Base-by-base conservation (phyloP, 2,329 filamentous ascomycete genomes). In the Pezicula neosporulosa region DNA sequence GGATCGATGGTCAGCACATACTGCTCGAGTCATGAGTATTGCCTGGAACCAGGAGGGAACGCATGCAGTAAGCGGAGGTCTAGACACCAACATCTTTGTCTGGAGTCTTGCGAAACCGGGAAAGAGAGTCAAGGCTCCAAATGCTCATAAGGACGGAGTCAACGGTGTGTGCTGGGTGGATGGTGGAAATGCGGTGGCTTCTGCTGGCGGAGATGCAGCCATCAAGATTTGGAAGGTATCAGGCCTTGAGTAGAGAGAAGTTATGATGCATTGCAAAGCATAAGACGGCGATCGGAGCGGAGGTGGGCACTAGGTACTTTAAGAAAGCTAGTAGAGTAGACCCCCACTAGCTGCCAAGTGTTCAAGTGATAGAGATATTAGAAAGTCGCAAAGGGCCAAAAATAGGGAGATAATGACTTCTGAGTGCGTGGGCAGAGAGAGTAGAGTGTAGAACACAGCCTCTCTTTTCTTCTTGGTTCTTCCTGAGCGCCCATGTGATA, bases 141-240 rank as follows among this genome's bases (percentile, higher is more conserved):
- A 96, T 65, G 91, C 93, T 46, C 94, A 99, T 73, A 97, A 97
- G 73, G 94, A 97, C 65, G 94, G 94, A 9, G 91, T 97, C 16
- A 90, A 87, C 60, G 93, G 89, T 15, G 87, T 97, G 15, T 80
- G 80, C 12, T 99, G 93, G 91, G 77, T 89, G 13, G 79, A 78
- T 27, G 82, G 80, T 8, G 76, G 77, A 52, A 70, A 70, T 16
- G 89, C 81, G 71, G 77, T 97, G 46, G 84, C 89, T 9, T 95
- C 87, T 60, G 83, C 83, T 4, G 94, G 94, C 43, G 89, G 86
- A 10, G 94, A 99, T 77, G 93, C 90, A 33, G 86, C 89, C 1
- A 81, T 99, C 44, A 99, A 97, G 77, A 78, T 93, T 46, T 99
- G 94, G 94, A 78, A 73, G 56, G 80, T 90, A 4, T 73, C 78